These are phyloP conservation scores for Picea mariana DNA, from an alignment of 83 land plant genomes.

Conservation along the genomic window DNA sequence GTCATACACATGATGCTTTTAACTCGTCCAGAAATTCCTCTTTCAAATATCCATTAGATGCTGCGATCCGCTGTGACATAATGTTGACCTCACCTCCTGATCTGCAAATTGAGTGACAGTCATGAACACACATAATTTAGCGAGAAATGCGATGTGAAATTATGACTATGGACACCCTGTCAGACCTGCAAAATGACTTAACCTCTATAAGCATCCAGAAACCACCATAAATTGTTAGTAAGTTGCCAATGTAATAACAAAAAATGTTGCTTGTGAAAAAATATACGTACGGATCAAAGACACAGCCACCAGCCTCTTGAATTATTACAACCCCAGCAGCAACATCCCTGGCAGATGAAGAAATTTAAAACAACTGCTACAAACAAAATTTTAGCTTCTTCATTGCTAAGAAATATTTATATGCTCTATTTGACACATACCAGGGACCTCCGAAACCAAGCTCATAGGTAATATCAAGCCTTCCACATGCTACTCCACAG, in stretches of 20 bases:
- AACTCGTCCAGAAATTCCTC: constrained; percentile 69
- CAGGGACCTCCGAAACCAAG: constrained; percentile 95
- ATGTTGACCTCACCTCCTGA: constrained; percentile 80
- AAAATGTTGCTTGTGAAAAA: neutral
- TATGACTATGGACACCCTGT: no score
- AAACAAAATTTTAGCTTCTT: no score
- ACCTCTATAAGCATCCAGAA: no score
- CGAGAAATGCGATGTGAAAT: no score
- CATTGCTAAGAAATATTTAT: no score
- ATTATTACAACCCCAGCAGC: constrained; percentile 90
- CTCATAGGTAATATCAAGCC: constrained; percentile 90
- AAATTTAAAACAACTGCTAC: no score
- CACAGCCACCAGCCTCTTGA: constrained; percentile 89
- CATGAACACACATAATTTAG: no score
- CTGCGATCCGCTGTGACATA: constrained; percentile 67
- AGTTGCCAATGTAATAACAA: neutral
- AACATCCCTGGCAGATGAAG: constrained; percentile 69
- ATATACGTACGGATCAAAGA: constrained; percentile 91
- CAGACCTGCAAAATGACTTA: no score
- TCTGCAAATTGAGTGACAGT: constrained; percentile 32
- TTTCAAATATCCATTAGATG: constrained; percentile 73
- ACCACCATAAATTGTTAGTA: neutral
- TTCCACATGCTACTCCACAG: constrained; percentile 95
- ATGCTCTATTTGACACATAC: constrained; percentile 30
- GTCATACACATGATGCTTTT: neutral